Base-by-base conservation (phyloP, 1,139 yeast species). In the Nakaseomyces sp. region DNA sequence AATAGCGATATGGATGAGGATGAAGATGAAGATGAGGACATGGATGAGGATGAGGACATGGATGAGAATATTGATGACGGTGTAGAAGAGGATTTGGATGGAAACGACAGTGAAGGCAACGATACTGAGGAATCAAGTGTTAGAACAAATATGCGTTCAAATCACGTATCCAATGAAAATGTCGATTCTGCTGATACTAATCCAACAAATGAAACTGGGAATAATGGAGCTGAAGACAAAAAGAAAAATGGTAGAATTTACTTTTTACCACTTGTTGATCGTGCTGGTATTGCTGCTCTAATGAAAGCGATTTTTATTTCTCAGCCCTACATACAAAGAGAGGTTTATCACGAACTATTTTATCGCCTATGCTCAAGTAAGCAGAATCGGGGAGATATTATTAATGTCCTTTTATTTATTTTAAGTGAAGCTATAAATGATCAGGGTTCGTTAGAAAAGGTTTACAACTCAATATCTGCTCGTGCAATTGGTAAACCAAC, bases 381-480 rank as follows among this genome's bases (percentile, higher is more conserved):
- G 58, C 93, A 82, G 50, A 83, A 86, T 9, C 68, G 96, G 43
- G 68, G 76, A 17, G 96, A 89, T 51, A 74, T 87, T n/a, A 70
- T 88, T 61, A 79, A 82, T 38, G 66, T 82, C 45, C 61, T 88
- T 43, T 63, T 88, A 39, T 77, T 81, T 25, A 74, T 88, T 38
- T 65, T 89, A 37, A 81, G 80, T 50, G 96, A 88, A 51, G 94
- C 93, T 7, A 69, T 83, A 12, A 60, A 64, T 1, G 82, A 77
- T 52, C 80, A 78, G 43, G 72, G 71, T 22, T 65, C 86, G 0
- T 63, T 86, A 43, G 91, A 83, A 51, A 75, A 70, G 51, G 74
- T 81, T n/a, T 88, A 79, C 59, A 63, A 70, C 32, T 79, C 77
- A 48, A 66, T 86, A 10, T 68, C 77, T 10, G 59, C 57, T 33